phyloP scores from a whole-genome alignment of 345 rosid species.

The Syzygium grande region DNA sequence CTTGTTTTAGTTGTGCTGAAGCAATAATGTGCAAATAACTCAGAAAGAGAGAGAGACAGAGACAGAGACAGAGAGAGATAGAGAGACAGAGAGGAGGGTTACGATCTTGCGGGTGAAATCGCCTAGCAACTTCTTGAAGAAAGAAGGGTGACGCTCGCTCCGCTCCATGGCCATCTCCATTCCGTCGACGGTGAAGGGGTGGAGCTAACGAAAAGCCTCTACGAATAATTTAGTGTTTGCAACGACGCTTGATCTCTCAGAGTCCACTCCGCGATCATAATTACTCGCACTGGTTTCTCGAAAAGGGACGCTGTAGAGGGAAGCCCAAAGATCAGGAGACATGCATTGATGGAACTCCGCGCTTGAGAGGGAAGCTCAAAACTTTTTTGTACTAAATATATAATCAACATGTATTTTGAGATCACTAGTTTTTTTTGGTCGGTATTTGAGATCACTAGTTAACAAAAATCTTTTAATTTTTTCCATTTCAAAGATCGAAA shows the following conservation, averaged over 20 bases:
- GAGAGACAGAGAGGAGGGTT: not conserved
- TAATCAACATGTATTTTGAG: no score
- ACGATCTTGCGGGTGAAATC: not conserved
- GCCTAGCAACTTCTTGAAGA: not conserved
- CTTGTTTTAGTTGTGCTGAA: no score
- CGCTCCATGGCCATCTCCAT: not conserved
- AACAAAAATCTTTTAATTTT: no score
- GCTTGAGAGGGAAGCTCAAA: not conserved
- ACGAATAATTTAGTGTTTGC: not conserved
- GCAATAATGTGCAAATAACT: not conserved
- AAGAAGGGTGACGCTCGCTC: not conserved
- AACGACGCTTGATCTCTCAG: not conserved
- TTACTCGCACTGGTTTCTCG: not conserved
- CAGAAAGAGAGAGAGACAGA: not conserved
- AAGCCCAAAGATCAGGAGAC: not conserved
- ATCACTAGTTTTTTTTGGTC: no score
- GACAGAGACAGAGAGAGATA: not conserved
- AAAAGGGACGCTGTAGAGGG: not conserved
- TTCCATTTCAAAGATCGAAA: no score
- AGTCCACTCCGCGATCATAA: not conserved
- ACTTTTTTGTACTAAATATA: no score
- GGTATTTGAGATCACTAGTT: no score
- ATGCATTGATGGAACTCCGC: not conserved
- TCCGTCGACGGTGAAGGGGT: not conserved
- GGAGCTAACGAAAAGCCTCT: not conserved